These are phyloP conservation scores for Scheffersomyces spartinae DNA, from an alignment of 805 yeast species.

Conservation along the genomic window DNA sequence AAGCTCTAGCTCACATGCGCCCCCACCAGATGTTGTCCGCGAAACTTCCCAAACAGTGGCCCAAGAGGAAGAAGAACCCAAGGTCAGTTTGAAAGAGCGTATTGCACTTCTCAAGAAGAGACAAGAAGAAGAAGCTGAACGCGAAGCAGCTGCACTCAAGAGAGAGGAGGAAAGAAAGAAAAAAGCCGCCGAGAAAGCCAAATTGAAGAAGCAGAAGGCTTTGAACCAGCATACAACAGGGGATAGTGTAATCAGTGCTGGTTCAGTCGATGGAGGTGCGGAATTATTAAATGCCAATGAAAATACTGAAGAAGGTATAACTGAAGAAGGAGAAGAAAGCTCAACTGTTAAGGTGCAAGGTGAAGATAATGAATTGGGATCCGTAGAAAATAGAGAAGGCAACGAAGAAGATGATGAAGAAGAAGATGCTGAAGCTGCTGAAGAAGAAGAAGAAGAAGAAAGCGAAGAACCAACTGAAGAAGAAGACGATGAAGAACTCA, in stretches of 20 bases:
- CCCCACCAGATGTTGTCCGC: conserved; percentile 11
- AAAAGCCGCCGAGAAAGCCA: conserved; percentile 20
- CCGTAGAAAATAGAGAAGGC: conserved; percentile 2
- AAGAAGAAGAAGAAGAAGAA: conserved; percentile 35
- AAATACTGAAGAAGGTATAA: no score
- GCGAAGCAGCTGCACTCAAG: conserved; percentile 48
- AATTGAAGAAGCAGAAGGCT: conserved; percentile 10
- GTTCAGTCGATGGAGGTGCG: no score
- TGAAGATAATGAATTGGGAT: conserved; percentile 2
- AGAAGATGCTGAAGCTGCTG: conserved; percentile 10
- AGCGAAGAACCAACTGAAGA: conserved; percentile 44
- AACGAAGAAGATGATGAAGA: conserved; percentile 2
- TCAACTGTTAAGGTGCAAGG: conserved; percentile 1
- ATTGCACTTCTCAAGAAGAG: conserved; percentile 74
- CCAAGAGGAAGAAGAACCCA: conserved; percentile 52
- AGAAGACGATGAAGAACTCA: conserved; percentile 66
- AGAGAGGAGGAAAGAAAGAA: conserved; percentile 41
- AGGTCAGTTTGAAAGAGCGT: conserved; percentile 75
- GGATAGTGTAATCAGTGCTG: no score
- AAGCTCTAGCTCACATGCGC: conserved; percentile 12
- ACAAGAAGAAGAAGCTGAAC: conserved; percentile 70
- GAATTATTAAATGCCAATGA: no score
- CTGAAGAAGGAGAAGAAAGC: conserved; percentile 6
- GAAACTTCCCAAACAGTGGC: no score
- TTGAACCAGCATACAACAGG: no score